Conservation (phyloP, 495 filamentous ascomycete genomes). For the Filosporella fistucella region DNA sequence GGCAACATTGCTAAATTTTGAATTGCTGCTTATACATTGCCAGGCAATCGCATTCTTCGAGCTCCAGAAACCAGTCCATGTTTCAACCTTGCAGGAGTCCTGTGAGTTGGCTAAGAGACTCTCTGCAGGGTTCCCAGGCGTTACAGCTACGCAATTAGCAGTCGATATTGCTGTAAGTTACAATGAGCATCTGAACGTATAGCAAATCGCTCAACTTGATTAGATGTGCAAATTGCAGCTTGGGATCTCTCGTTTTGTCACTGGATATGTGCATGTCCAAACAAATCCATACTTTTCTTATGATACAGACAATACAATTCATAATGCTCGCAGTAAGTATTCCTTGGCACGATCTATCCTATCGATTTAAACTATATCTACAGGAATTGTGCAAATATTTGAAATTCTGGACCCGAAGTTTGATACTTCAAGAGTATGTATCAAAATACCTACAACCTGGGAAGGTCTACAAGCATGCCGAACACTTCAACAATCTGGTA, state of each 20-base stretch:
- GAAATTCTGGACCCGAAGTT: slow-evolving; percentile 42
- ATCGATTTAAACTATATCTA: not conserved
- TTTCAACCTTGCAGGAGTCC: slow-evolving; percentile 40
- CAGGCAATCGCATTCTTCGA: slow-evolving; percentile 59
- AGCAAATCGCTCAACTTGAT: not conserved
- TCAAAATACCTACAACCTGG: slow-evolving; percentile 62
- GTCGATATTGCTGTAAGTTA: slow-evolving; percentile 49
- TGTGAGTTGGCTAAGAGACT: slow-evolving; percentile 34
- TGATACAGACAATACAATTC: slow-evolving; percentile 45
- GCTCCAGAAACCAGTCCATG: slow-evolving; percentile 45
- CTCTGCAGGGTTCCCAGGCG: slow-evolving; percentile 28
- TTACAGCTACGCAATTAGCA: slow-evolving; percentile 44
- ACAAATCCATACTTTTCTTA: slow-evolving; percentile 56
- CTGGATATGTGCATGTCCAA: slow-evolving; percentile 54
- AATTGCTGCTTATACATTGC: slow-evolving; percentile 1
- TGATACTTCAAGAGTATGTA: slow-evolving; percentile 45
- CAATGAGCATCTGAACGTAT: not conserved
- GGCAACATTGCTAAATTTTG: too few relatives aligned
- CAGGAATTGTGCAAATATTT: slow-evolving; percentile 47
- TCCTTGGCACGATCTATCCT: not conserved
- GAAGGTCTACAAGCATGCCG: slow-evolving; percentile 60
- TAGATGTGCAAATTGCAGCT: slow-evolving; percentile 52
- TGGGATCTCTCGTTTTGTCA: slow-evolving; percentile 44
- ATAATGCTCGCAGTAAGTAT: slow-evolving; percentile 49
- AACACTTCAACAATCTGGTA: slow-evolving; percentile 44